phyloP scores from a whole-genome alignment of 2,329 filamentous ascomycete species.

The Akanthomyces muscarius region DNA sequence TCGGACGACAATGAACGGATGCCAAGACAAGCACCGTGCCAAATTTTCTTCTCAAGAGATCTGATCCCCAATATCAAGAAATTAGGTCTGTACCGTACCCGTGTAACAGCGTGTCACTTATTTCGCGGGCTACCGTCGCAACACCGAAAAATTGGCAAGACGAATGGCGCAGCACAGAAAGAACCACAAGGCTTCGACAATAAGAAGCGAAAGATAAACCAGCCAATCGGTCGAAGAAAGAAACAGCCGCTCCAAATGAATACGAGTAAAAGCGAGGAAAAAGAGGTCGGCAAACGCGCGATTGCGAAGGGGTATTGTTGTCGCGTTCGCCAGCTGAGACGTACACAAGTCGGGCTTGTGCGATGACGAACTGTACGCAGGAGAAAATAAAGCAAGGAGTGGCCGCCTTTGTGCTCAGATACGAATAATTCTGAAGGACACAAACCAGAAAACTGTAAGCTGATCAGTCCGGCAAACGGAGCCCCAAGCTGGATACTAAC shows the following conservation, averaged over 20 bases:
- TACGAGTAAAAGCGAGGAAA: not conserved
- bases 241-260: not conserved
- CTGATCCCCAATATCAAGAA: not conserved
- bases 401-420: not conserved
- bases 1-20: not conserved
- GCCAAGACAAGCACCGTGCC: not conserved
- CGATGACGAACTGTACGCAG: not conserved
- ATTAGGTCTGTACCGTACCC: not conserved
- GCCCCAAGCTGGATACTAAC: not conserved
- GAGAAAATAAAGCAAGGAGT: not conserved
- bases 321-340: not conserved
- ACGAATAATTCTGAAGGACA: not conserved
- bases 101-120: slow-evolving; percentile 11
- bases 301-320: not conserved
- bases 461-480: not conserved
- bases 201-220: too few species aligned
- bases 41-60: not conserved
- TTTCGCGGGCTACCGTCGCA: not conserved
- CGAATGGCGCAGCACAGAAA: not conserved
- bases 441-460: not conserved
- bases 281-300: not conserved
- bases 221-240: not conserved
- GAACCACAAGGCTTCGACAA: not conserved
- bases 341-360: not conserved
- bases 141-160: not conserved